phyloP scores from a whole-genome alignment of 2,329 filamentous ascomycete genomes.

The Penicillium sumatraense region DNA sequence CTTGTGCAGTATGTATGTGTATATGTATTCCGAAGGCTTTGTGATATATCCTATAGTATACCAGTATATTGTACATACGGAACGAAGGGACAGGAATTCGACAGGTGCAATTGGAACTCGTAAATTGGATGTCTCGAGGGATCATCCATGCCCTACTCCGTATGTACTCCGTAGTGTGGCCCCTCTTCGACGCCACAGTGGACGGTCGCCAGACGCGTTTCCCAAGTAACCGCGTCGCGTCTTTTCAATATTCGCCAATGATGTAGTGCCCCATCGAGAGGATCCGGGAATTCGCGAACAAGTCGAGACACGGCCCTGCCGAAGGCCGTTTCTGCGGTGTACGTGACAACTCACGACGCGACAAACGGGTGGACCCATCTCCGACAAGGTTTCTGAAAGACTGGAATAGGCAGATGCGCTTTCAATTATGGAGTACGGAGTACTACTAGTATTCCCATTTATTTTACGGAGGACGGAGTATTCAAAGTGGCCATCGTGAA shows the following conservation, averaged over 20 bases:
- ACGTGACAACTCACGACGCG: constrained; percentile 14
- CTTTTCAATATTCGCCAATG: constrained; percentile 23
- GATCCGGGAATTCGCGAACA: constrained; percentile 20
- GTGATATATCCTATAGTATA: not conserved
- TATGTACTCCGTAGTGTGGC: no score
- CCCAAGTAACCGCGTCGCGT: constrained; percentile 35
- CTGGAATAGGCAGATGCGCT: not conserved
- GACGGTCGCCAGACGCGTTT: constrained; percentile 28
- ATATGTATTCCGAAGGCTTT: no score
- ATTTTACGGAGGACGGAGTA: no score
- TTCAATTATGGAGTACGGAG: no score
- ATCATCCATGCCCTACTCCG: not conserved
- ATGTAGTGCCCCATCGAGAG: constrained; percentile 26
- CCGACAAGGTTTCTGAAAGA: not conserved
- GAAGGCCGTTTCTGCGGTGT: constrained; percentile 23
- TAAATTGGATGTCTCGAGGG: constrained; percentile 4
- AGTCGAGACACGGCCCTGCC: not conserved
- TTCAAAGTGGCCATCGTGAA: constrained; percentile 2
- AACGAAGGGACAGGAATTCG: not conserved
- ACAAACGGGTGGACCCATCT: constrained; percentile 6
- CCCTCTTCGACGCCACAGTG: constrained; percentile 3
- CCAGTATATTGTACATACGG: not conserved
- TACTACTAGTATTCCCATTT: no score
- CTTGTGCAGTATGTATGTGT: not conserved
- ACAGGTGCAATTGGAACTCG: constrained; percentile 6